Base-by-base conservation (phyloP, 1,139 yeast genomes). In the Yamadazyma epiphylla region DNA sequence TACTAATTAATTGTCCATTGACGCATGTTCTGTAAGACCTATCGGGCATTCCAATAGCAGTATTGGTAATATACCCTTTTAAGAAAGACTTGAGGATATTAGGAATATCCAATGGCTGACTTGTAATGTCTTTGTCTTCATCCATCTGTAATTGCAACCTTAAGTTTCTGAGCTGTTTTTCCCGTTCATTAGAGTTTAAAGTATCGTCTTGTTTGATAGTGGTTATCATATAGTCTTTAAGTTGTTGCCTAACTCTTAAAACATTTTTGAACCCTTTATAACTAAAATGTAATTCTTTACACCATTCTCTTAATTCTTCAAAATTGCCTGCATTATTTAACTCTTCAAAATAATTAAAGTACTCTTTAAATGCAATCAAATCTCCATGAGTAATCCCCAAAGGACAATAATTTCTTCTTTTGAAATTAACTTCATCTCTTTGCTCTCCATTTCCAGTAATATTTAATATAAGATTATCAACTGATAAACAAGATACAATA, bases 1-100 rank as follows among this genome's bases (percentile, higher is more conserved):
- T 78, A 36, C 94, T 78, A 27, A 94, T 78, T 19, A 83, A 63
- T 47, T 82, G 88, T 13, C 95, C 95, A 5, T 82, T 77, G 15
- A 80, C 64, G 10, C 88, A 81, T 0, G 97, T 88, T 50, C 94
- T 70, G 59, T 82, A 94, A 3, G 95, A 83, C 46, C 96, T 71
- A 53, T 94, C 98, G 0, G 98, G 96, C 78, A 86, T 77, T 5
- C 96, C 95, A 13, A 91, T 77, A 0, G 98, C 98, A 0, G 95
- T 81, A 53, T 91, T 89, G 34, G 81, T 72, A 19, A 86, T 71
- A 47, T 73, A 91, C 0, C 99, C 98, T 28, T 73, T 69, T 26
- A 94, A 60, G 55, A 94, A 94, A 6, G 88, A 72, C 51, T 85
- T 85, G 32, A 91, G 60, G 4, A 91, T 67, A 3, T 64, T 54